Conservation (phyloP, 768 basidiomycete species). For the Tricholoma sp. region DNA sequence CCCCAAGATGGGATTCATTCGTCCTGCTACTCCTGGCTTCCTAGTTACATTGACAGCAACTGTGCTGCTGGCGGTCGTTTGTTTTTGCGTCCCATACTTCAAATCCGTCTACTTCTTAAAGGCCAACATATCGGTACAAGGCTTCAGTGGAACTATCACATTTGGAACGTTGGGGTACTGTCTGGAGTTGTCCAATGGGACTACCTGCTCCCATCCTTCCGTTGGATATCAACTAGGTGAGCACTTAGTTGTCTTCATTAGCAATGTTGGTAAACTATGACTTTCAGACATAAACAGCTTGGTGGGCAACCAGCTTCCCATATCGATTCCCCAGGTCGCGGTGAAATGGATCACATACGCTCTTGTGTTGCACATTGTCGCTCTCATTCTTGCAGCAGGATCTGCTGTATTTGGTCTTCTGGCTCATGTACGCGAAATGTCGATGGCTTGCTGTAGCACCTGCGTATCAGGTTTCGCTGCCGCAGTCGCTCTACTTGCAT, state of each 20-base stretch:
- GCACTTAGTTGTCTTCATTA: conserved; percentile 20
- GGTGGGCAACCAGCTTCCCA: conserved; percentile 57
- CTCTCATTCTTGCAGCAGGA: conserved; percentile 65
- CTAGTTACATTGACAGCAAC: conserved; percentile 78
- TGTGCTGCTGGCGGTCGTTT: conserved; percentile 74
- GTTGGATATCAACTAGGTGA: conserved; percentile 87
- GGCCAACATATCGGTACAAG: conserved; percentile 49
- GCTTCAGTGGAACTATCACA: conserved; percentile 57
- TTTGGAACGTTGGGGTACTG: conserved; percentile 95
- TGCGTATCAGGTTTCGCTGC: conserved; percentile 82
- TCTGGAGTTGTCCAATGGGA: conserved; percentile 45
- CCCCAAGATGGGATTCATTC: conserved; percentile 53
- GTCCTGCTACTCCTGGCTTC: conserved; percentile 89
- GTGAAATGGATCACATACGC: conserved; percentile 97
- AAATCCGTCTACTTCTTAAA: conserved; percentile 88
- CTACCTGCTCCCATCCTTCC: conserved; percentile 71
- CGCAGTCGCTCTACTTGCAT: conserved; percentile 72
- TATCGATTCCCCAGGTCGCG: conserved; percentile 75
- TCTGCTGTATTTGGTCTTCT: conserved; percentile 81
- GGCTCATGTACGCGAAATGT: conserved; percentile 83
- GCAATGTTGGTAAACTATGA: conserved; percentile 6
- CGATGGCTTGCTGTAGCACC: conserved; percentile 79
- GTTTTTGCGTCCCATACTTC: conserved; percentile 87
- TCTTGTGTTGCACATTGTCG: conserved; percentile 88
- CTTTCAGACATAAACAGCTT: conserved; percentile 73